These are phyloP conservation scores for Pinus taeda DNA, from an alignment of 75 land plant species.

Conservation along the genomic window DNA sequence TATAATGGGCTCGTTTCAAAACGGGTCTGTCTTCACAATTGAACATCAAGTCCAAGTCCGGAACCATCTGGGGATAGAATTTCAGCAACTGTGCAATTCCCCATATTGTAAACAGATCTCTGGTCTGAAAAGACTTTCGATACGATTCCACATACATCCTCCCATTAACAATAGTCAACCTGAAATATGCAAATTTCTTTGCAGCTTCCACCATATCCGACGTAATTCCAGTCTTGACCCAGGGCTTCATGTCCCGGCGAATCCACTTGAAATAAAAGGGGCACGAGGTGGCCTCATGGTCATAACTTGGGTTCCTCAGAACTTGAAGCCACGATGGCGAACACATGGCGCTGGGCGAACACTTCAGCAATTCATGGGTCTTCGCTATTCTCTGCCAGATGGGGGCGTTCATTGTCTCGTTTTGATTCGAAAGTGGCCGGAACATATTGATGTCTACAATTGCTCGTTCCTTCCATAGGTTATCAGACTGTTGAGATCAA, in stretches of 20 bases:
- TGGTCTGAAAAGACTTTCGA: slow-evolving; percentile 37
- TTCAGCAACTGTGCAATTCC: slow-evolving; percentile 52
- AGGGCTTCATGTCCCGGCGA: slow-evolving; percentile 56
- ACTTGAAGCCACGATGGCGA: too few relatives aligned
- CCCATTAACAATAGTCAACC: slow-evolving; percentile 40
- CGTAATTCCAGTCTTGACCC: slow-evolving; percentile 45
- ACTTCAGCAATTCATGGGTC: too few relatives aligned
- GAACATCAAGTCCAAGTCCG: slow-evolving; percentile 67
- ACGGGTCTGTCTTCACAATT: slow-evolving; percentile 48
- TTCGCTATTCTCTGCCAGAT: too few relatives aligned
- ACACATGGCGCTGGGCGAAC: too few relatives aligned
- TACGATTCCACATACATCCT: slow-evolving; percentile 37
- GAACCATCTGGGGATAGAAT: slow-evolving; percentile 51
- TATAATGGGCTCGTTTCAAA: too few relatives aligned
- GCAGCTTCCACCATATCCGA: slow-evolving; percentile 37
- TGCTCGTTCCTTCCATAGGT: too few relatives aligned
- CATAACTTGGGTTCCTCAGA: too few relatives aligned
- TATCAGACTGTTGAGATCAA: too few relatives aligned
- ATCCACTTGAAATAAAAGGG: slow-evolving; percentile 30
- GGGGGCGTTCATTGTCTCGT: too few relatives aligned
- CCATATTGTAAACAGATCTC: slow-evolving; percentile 60
- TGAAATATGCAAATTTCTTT: slow-evolving; percentile 25
- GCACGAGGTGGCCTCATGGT: too few relatives aligned
- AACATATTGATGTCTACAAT: too few relatives aligned
- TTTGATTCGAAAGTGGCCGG: too few relatives aligned